Conservation (phyloP, 129 eudicot genomes). For the Kitagawia praeruptora region DNA sequence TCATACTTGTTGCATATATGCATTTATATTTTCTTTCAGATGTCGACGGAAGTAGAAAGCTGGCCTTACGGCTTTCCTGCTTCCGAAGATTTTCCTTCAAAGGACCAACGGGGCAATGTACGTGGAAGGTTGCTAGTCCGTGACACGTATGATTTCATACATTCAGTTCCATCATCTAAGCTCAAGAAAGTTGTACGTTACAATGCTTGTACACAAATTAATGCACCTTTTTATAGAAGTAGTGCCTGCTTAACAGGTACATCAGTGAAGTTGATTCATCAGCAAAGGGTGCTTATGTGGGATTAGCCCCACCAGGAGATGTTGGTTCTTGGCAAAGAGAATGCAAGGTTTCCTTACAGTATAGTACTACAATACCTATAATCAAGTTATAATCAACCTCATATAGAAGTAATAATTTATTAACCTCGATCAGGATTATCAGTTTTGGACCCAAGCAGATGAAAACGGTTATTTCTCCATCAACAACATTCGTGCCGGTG, state of each 20-base stretch:
- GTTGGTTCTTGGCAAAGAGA: constrained; percentile 96
- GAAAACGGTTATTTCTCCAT: constrained; percentile 55
- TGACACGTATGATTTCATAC: constrained; percentile 49
- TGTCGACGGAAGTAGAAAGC: constrained; percentile 33
- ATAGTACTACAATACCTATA: neutral
- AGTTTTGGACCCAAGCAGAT: constrained; percentile 75
- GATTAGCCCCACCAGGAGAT: constrained; percentile 77
- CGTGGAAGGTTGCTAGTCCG: constrained; percentile 57
- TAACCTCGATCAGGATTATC: constrained; percentile 49
- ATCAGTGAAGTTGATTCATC: constrained; percentile 33
- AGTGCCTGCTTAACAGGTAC: constrained; percentile 25
- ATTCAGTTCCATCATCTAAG: neutral
- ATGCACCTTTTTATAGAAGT: too few relatives aligned
- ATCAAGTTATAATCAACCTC: neutral
- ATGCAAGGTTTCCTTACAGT: constrained; percentile 53
- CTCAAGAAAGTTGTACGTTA: neutral
- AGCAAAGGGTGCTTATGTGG: constrained; percentile 67
- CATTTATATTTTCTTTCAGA: constrained; percentile 13
- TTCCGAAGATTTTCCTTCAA: constrained; percentile 59
- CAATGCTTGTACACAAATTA: neutral
- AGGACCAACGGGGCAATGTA: constrained; percentile 50
- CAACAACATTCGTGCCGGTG: constrained; percentile 43
- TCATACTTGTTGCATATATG: neutral
- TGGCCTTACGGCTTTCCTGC: constrained; percentile 82
- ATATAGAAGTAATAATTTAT: neutral